Conservation (phyloP, 2,329 filamentous ascomycete species). For the Colletotrichum abscissum region DNA sequence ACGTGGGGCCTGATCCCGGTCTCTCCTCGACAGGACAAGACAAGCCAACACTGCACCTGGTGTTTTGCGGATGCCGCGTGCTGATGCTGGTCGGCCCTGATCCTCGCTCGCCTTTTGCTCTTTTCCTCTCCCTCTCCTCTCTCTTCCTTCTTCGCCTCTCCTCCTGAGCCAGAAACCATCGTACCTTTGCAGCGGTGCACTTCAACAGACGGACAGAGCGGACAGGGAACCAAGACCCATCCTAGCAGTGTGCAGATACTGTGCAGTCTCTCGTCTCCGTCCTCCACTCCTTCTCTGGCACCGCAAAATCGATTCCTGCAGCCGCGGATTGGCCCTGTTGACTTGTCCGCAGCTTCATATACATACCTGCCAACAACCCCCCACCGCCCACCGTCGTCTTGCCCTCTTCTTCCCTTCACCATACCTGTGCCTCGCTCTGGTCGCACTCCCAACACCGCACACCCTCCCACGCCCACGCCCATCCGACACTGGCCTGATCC, state of each 20-base stretch:
- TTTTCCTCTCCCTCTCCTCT: slow-evolving; percentile 1
- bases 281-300: not conserved
- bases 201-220: not conserved
- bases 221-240: slow-evolving; percentile 15
- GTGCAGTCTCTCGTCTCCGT: not conserved
- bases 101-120: slow-evolving; percentile 1
- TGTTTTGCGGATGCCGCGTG: slow-evolving; percentile 23
- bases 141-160: not conserved
- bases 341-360: slow-evolving; percentile 23
- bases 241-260: not conserved
- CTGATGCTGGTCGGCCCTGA: slow-evolving; percentile 20
- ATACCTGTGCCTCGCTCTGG: not conserved
- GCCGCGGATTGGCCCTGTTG: slow-evolving; percentile 18
- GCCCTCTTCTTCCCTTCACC: slow-evolving; percentile 16
- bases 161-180: not conserved
- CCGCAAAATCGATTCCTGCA: slow-evolving; percentile 18
- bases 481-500: slow-evolving; percentile 5
- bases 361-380: slow-evolving; percentile 21
- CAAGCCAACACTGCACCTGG: slow-evolving; percentile 32
- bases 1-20: slow-evolving; percentile 32
- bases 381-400: slow-evolving; percentile 1
- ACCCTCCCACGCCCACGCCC: not conserved
- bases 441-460: slow-evolving; percentile 6
- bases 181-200: not conserved
- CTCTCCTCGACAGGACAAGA: slow-evolving; percentile 22